Evolutionary conservation across 2,329 filamentous ascomycete species (phyloP).

Genomic region (Epichloe gansuensis): DNA sequence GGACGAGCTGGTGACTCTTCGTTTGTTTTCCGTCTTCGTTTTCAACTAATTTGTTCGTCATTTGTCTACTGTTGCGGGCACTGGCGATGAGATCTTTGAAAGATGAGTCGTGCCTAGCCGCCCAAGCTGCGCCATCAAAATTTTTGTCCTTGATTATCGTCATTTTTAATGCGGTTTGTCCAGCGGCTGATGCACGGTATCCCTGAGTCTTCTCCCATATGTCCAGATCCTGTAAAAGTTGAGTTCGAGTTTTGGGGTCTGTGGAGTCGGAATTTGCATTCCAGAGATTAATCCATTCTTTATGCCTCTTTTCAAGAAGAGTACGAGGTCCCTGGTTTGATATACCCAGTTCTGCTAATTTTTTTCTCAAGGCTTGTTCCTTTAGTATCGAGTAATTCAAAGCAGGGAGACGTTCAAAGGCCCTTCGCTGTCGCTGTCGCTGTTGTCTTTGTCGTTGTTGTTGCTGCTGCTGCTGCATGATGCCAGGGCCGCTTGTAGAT

Average conservation of each 20-base stretch:
- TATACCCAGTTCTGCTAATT: conserved; percentile 69
- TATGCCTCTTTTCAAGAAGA: conserved; percentile 67
- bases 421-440: conserved; percentile 8
- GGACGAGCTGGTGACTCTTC: background rate
- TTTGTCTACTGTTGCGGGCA: conserved; percentile 37
- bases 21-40: conserved; percentile 2
- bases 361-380: conserved; percentile 64
- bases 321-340: conserved; percentile 53
- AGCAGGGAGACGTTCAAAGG: conserved; percentile 55
- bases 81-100: conserved; percentile 71
- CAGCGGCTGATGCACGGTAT: conserved; percentile 34
- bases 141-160: conserved; percentile 66
- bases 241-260: conserved; percentile 53
- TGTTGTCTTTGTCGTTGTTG: background rate
- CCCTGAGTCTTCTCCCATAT: conserved; percentile 79
- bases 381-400: conserved; percentile 82
- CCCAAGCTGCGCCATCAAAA: conserved; percentile 72
- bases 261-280: conserved; percentile 92
- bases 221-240: conserved; percentile 68
- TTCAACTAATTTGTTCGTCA: conserved; percentile 19
- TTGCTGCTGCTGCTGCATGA: background rate
- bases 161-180: conserved; percentile 24
- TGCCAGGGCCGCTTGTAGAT: conserved; percentile 12
- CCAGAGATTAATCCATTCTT: conserved; percentile 90
- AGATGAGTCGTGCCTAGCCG: conserved; percentile 54